These are phyloP conservation scores for Paramecium bursaria DNA, from an alignment of 73 alveolate genomes.

Conservation along the genomic window DNA sequence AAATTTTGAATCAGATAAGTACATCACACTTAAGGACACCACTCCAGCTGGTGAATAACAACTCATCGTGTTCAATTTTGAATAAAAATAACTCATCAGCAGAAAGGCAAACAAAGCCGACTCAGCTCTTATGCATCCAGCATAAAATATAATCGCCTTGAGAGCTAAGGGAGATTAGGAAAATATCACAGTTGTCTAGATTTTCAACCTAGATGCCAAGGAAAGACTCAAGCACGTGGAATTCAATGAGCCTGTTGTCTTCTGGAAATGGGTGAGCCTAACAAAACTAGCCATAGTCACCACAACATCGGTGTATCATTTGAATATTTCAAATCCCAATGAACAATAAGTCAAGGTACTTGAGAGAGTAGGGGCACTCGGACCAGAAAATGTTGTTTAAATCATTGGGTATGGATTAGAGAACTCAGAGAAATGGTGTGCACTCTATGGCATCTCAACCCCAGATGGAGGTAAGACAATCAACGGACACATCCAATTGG, in stretches of 20 bases:
- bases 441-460: slow-evolving; percentile 80
- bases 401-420: slow-evolving; percentile 81
- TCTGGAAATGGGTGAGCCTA: slow-evolving; percentile 84
- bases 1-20: slow-evolving; percentile 94
- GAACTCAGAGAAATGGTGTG: slow-evolving; percentile 83
- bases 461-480: slow-evolving; percentile 83
- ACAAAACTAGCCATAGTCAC: slow-evolving; percentile 83
- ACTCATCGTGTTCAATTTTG: slow-evolving; percentile 52
- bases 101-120: slow-evolving; percentile 98
- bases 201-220: slow-evolving; percentile 82
- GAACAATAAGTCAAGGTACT: slow-evolving; percentile 56
- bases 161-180: slow-evolving; percentile 86
- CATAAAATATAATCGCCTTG: slow-evolving; percentile 92
- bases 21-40: slow-evolving; percentile 92
- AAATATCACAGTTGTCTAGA: slow-evolving; percentile 74
- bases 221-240: slow-evolving; percentile 81
- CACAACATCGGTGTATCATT: slow-evolving; percentile 81
- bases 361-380: slow-evolving; percentile 34
- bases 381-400: slow-evolving; percentile 60
- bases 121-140: slow-evolving; percentile 95
- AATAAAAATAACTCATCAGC: not conserved
- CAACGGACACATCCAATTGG: slow-evolving; percentile 85
- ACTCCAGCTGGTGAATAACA: slow-evolving; percentile 68
- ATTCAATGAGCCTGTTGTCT: slow-evolving; percentile 80
- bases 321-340: slow-evolving; percentile 74